Conservation (phyloP, 192 early-diverging fungal genomes). For the Ramicandelaber brevisporus region DNA sequence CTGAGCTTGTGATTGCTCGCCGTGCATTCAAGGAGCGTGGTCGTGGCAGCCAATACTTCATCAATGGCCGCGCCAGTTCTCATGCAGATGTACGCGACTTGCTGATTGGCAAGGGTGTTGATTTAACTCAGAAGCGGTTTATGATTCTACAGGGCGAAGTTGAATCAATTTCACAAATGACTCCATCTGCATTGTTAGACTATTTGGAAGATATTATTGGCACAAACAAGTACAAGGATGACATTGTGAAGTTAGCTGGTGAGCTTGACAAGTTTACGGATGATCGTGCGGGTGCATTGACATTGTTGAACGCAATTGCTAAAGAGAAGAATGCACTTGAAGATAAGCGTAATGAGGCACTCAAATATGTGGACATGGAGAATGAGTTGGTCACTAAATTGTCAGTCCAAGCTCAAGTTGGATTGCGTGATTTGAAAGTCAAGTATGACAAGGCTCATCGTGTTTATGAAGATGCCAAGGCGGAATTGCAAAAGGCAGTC, state of each 20-base stretch:
- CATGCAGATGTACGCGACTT: constrained; percentile 66
- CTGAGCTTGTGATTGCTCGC: constrained; percentile 54
- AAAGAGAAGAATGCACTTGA: constrained; percentile 63
- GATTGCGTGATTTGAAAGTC: constrained; percentile 28
- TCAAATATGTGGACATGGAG: constrained; percentile 49
- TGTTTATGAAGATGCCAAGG: constrained; percentile 28
- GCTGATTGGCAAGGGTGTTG: constrained; percentile 63
- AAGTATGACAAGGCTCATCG: constrained; percentile 23
- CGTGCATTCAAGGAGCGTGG: constrained; percentile 31
- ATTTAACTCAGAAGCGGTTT: constrained; percentile 95
- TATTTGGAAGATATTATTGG: constrained; percentile 98
- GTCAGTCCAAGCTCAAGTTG: constrained; percentile 49
- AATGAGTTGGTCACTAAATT: constrained; percentile 48
- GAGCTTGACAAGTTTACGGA: constrained; percentile 53
- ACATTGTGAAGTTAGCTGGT: constrained; percentile 44
- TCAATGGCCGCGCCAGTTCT: constrained; percentile 34
- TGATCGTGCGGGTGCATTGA: constrained; percentile 49
- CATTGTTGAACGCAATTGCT: constrained; percentile 68
- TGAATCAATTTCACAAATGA: constrained; percentile 97
- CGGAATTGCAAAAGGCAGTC: too few species aligned
- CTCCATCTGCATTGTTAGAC: constrained; percentile 84
- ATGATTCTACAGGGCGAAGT: constrained; percentile 96
- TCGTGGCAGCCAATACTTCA: constrained; percentile 49
- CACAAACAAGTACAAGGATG: constrained; percentile 61
- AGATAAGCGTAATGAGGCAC: constrained; percentile 56